Percentiles rank a stretch among this genome's conserved stretches.
These are phyloP conservation scores for Flueggea neowawraea DNA, from an alignment of 441 rosid species.

Conservation along the genomic window DNA sequence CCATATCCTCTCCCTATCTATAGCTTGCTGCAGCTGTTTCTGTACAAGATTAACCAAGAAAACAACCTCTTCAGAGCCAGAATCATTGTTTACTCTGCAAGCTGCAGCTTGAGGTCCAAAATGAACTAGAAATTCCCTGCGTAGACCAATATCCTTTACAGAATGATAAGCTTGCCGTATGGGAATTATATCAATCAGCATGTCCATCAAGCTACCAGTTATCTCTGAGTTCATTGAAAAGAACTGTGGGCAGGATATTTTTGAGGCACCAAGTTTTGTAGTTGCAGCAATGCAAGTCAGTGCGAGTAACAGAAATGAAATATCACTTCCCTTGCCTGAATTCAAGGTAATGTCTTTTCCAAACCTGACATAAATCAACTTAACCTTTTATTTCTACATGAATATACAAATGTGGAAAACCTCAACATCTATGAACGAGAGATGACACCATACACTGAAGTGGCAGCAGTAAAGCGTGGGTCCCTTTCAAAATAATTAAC, in stretches of 20 bases:
- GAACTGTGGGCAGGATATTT: constrained; percentile 76
- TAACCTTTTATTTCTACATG: constrained; percentile 11
- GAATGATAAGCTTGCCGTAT: constrained; percentile 64
- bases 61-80: constrained; percentile 72
- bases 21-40: constrained; percentile 79
- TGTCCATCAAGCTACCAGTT: constrained; percentile 88
- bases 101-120: constrained; percentile 92
- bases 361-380: constrained; percentile 41
- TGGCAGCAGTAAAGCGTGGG: constrained; percentile 58
- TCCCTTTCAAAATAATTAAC: constrained; percentile 75
- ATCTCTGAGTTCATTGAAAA: constrained; percentile 68
- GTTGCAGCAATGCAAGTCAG: constrained; percentile 84
- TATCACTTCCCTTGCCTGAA: constrained; percentile 57
- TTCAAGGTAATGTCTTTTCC: constrained; percentile 44
- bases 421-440: constrained; percentile 17
- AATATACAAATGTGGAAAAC: constrained; percentile 19
- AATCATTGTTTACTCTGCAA: constrained; percentile 68
- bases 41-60: constrained; percentile 98
- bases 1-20: constrained; percentile 98
- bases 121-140: constrained; percentile 91
- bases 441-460: constrained; percentile 49
- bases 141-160: constrained; percentile 72
- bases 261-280: constrained; percentile 86
- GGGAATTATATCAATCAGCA: constrained; percentile 74
- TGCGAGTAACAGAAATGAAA: constrained; percentile 79